These are phyloP conservation scores for Puccinellia tenuiflora DNA, from an alignment of 176 grass and related monocot species.

Conservation along the genomic window DNA sequence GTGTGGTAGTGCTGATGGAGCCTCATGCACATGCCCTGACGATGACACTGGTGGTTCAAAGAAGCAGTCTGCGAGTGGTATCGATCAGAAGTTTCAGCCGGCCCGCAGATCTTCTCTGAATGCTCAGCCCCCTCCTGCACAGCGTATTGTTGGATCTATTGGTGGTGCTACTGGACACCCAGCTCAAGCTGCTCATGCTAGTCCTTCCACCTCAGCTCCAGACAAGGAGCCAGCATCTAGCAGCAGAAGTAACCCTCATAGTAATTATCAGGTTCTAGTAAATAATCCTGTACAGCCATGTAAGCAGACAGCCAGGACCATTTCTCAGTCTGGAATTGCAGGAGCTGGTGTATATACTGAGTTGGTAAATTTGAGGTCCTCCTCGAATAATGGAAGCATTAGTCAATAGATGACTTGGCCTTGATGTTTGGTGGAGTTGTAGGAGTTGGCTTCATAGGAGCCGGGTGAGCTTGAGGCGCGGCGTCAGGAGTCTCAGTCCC, in stretches of 20 bases:
- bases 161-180: slow-evolving; percentile 19
- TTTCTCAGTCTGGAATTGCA: slow-evolving; percentile 38
- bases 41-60: slow-evolving; percentile 65
- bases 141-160: slow-evolving; percentile 43
- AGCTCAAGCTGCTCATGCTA: slow-evolving; percentile 28
- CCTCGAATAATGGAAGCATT: slow-evolving; percentile 32
- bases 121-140: slow-evolving; percentile 22
- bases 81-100: slow-evolving; percentile 35
- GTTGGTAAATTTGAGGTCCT: slow-evolving; percentile 32
- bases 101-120: slow-evolving; percentile 37
- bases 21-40: slow-evolving; percentile 64
- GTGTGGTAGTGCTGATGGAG: slow-evolving; percentile 54
- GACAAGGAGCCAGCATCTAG: slow-evolving; percentile 28
- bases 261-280: slow-evolving; percentile 13
- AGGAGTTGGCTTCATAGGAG: too few relatives aligned
- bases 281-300: slow-evolving; percentile 37
- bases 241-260: slow-evolving; percentile 23
- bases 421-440: too few relatives aligned
- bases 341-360: slow-evolving; percentile 52
- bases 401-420: too few relatives aligned
- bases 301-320: slow-evolving; percentile 38
- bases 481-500: too few relatives aligned
- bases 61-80: slow-evolving; percentile 33
- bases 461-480: too few relatives aligned
- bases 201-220: slow-evolving; percentile 31